Evolutionary conservation across 2,329 filamentous ascomycete genomes (phyloP), one percentile per base, ranked within the genome.

Genomic region (Aspergillus melleus): DNA sequence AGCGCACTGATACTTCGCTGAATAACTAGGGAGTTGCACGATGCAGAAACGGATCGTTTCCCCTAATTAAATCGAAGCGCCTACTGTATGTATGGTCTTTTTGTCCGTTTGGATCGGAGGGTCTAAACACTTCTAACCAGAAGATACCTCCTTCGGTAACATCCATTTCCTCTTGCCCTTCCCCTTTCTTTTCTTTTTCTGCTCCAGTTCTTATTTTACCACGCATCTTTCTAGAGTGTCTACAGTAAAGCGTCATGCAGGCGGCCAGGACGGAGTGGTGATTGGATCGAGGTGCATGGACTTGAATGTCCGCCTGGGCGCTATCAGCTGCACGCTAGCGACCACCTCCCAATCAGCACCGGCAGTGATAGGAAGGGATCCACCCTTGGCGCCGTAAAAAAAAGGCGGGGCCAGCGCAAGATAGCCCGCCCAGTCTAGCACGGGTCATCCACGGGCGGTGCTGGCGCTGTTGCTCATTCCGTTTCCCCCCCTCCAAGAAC

Each of bases 261-360:
- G 60, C 62, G 63, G 57, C 58, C 57, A 24, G 55, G 55, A 39
- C 32, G 14, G 14, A 16, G 14, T 56, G 56, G 50, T 67, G 63
- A 68, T 68, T 68, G 51, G 66, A 39, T 54, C 59, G 52, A 54
- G 50, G 52, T 24, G 44, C 60, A 58, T 64, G 55, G 54, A 64
- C 58, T 61, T 59, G 60, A 60, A 64, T 61, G 57, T 60, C 63
- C 61, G 54, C 63, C 50, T 59, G 63, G 62, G 57, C 64, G 61
- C 66, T 65, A 68, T 68, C 66, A 63, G 61, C 66, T 68, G 66
- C 66, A 66, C 65, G 60, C 57, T 64, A 59, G 19, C 51, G 26
- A 54, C 44, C 58, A 47, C 46, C 56, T 49, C 29, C 61, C 63
- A 65, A 65, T 63, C 59, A 62, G 5, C 47, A 32, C n/a, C 20